Conservation (phyloP, 192 early-diverging fungal species). For the Entomortierella chlamydospora region DNA sequence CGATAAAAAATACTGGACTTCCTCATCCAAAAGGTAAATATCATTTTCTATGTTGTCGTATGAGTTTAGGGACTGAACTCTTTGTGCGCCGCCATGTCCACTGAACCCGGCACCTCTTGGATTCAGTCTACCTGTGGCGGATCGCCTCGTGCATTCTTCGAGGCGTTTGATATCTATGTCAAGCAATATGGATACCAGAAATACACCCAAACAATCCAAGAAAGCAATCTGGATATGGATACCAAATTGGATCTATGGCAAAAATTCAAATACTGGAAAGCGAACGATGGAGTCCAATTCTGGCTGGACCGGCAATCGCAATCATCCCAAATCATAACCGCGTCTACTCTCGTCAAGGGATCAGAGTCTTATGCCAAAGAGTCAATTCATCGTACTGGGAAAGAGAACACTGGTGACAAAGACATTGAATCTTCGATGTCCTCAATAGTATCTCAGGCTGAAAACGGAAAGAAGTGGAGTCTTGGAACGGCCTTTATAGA, state of each 20-base stretch:
- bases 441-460: slow-evolving; percentile 12
- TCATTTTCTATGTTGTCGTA: no score
- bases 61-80: no score
- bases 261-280: slow-evolving; percentile 22
- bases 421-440: neutral
- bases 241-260: slow-evolving; percentile 12
- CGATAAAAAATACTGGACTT: no score
- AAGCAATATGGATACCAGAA: slow-evolving; percentile 31
- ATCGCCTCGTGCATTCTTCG: slow-evolving; percentile 34
- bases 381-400: slow-evolving; percentile 25
- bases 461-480: slow-evolving; percentile 12
- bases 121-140: slow-evolving; percentile 21
- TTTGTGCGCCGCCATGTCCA: no score
- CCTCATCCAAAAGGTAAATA: no score
- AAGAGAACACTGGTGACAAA: slow-evolving; percentile 16
- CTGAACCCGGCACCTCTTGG: no score
- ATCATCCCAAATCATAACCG: slow-evolving; percentile 27
- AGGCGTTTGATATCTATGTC: slow-evolving; percentile 27
- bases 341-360: slow-evolving; percentile 29
- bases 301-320: slow-evolving; percentile 40
- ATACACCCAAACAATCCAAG: no score
- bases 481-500: slow-evolving; percentile 2
- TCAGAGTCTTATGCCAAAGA: slow-evolving; percentile 26
- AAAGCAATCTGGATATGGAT: no score
- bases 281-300: slow-evolving; percentile 26